phyloP scores from a whole-genome alignment of 2,329 filamentous ascomycete genomes.

The Aureobasidium subglaciale region DNA sequence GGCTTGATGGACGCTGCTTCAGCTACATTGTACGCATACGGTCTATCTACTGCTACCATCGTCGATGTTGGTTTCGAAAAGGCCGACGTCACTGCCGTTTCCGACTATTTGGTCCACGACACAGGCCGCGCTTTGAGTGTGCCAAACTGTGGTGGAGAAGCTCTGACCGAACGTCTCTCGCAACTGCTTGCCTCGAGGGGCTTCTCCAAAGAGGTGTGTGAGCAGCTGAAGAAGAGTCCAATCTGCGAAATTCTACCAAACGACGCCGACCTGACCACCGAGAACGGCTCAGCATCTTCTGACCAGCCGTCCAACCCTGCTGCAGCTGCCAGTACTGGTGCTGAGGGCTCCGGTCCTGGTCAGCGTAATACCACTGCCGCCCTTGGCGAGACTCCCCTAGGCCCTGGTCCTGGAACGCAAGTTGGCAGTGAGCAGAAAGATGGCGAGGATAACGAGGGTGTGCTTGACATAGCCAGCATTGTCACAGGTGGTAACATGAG shows the following conservation, averaged over 20 bases:
- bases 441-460: constrained; percentile 59
- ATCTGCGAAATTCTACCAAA: constrained; percentile 56
- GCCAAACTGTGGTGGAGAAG: constrained; percentile 71
- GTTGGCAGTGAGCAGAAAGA: constrained; percentile 45
- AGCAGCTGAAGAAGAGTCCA: constrained; percentile 56
- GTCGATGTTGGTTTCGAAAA: constrained; percentile 90
- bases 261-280: constrained; percentile 47
- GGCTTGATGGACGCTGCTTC: constrained; percentile 84
- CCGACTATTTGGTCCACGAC: constrained; percentile 71
- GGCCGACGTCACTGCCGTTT: constrained; percentile 84
- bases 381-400: constrained; percentile 41
- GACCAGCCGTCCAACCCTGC: constrained; percentile 43
- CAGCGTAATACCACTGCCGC: constrained; percentile 33
- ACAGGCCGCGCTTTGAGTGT: constrained; percentile 55
- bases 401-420: constrained; percentile 49
- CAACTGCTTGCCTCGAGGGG: constrained; percentile 56
- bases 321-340: constrained; percentile 50
- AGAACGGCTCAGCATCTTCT: constrained; percentile 33
- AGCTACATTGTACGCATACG: constrained; percentile 75
- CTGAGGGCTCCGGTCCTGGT: constrained; percentile 39
- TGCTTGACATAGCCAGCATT: constrained; percentile 77
- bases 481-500: constrained; percentile 68
- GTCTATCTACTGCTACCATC: constrained; percentile 71
- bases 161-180: constrained; percentile 69
- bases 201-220: constrained; percentile 56